Evolutionary conservation across 768 basidiomycete genomes (phyloP), one percentile per base, ranked within the genome.

Genomic region (Termitomyces sp.): DNA sequence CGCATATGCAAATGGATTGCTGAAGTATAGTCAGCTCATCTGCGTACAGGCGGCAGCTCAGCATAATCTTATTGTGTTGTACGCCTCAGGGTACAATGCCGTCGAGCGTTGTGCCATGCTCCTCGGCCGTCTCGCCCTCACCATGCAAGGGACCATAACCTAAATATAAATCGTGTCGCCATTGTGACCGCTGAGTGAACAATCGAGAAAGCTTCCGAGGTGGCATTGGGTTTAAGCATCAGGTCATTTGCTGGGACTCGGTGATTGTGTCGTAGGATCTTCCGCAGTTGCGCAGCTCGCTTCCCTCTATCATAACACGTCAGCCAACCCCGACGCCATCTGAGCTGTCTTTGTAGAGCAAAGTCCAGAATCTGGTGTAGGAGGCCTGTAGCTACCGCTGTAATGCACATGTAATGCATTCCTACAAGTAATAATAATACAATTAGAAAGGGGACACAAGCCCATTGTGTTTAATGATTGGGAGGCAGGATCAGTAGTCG

Each of bases 51-150:
- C 78, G 44, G 88, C 91, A 18, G 91, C 89, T 18, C 80, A 95
- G 72, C 82, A 91, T 36, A 85, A 89, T 44, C 80, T 98, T 18
- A 94, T 98, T 14, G 95, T 96, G 0, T 84, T 97, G 78, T 98
- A 99, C 70, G 94, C 92, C 32, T 75, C 98, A 23, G 91, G 94
- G 7, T 88, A 93, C 66, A 93, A 93, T 63, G 94, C 94, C 2
- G 86, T 96, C 40, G 90, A 94, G 66, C 88, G 93, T 38, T 98
- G 98, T 66, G 94, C 95, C 0, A 76, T 88, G 65, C 98, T 95
- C 85, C 79, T 98, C 26, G 84, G 94, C 23, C 77, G 81, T 36
- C 72, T 81, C 18, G 89, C 94, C 0, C 75, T 98, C 16, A 82
- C 81, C 4, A 88, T 23, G 93, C 93, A 0, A 81, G 82, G 51